These are phyloP conservation scores for Larix sibirica DNA, from an alignment of 83 land plant species.

Conservation along the genomic window DNA sequence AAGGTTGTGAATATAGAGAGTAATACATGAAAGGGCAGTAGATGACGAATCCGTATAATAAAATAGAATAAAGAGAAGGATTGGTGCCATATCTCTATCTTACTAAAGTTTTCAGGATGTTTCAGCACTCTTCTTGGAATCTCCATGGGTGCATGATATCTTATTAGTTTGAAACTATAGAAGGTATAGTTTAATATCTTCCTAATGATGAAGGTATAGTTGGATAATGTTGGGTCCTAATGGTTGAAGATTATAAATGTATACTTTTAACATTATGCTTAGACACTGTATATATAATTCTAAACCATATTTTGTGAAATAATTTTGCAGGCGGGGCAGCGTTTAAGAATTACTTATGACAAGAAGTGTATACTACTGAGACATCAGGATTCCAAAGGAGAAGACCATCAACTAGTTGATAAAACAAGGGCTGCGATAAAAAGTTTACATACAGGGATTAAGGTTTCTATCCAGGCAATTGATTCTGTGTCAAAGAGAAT, in stretches of 20 bases:
- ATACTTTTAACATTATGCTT: not conserved
- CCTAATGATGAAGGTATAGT: not conserved
- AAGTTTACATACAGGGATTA: slow-evolving; percentile 70
- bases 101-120: not conserved
- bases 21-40: no score
- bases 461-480: slow-evolving; percentile 79
- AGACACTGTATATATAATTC: not conserved
- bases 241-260: not conserved
- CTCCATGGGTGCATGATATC: not conserved
- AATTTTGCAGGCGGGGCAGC: slow-evolving; percentile 69
- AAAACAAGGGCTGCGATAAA: slow-evolving; percentile 75
- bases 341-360: slow-evolving; percentile 73
- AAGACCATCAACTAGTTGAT: slow-evolving; percentile 57
- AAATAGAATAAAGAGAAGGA: no score
- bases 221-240: not conserved
- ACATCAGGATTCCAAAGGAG: slow-evolving; percentile 78
- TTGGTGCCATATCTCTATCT: not conserved
- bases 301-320: not conserved
- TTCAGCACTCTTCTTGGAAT: not conserved
- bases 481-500: slow-evolving; percentile 73
- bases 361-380: slow-evolving; percentile 68
- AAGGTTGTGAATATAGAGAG: no score
- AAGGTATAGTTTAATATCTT: not conserved
- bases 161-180: not conserved
- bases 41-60: no score